These are phyloP conservation scores for Colletotrichum lentis DNA, from an alignment of 2,329 filamentous ascomycete genomes.

Conservation along the genomic window DNA sequence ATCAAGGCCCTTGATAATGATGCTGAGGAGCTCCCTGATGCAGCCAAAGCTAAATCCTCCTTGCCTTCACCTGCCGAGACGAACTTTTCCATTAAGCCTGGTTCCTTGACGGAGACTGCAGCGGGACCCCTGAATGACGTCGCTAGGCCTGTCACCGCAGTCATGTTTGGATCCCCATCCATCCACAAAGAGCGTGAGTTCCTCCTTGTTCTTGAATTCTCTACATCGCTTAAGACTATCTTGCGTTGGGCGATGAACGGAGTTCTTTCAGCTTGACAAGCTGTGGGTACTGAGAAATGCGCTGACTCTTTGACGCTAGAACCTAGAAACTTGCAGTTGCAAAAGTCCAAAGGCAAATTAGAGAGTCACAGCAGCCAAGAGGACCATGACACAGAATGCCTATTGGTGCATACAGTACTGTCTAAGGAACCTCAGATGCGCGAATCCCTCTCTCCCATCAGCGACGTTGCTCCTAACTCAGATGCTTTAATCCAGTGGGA, in stretches of 20 bases:
- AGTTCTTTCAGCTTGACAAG: no score
- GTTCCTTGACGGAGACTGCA: no score
- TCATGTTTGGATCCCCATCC: no score
- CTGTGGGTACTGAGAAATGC: background rate
- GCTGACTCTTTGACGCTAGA: background rate
- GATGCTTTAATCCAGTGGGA: conserved; percentile 1
- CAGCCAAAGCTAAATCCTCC: background rate
- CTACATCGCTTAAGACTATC: no score
- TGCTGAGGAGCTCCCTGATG: background rate
- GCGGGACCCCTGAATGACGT: no score
- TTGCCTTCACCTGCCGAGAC: no score
- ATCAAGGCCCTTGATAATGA: background rate
- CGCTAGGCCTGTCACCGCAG: no score
- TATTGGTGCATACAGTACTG: background rate
- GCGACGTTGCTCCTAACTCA: background rate
- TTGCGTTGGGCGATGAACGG: no score
- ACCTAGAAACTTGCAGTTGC: background rate
- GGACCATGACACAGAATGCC: background rate
- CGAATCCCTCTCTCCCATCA: background rate
- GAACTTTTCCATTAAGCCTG: no score
- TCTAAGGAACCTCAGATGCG: background rate
- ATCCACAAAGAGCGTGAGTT: no score
- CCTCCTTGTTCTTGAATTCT: no score
- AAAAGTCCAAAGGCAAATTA: background rate
- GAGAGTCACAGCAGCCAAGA: background rate